These are phyloP conservation scores for Thielaviopsis euricoi DNA, from an alignment of 2,329 filamentous ascomycete genomes.

Conservation along the genomic window DNA sequence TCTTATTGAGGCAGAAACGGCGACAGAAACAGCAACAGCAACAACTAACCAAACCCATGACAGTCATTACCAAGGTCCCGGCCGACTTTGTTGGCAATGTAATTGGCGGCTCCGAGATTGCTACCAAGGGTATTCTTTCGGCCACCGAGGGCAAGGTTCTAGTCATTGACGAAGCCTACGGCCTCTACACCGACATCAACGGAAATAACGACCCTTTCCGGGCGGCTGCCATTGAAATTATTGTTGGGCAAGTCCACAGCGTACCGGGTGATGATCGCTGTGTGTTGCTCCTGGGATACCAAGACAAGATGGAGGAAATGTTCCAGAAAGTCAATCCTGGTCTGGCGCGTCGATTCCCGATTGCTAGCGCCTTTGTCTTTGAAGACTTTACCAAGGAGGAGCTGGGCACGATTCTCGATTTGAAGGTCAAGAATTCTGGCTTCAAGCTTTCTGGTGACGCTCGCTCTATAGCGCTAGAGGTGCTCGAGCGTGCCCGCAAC, in stretches of 20 bases:
- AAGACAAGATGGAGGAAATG: constrained; percentile 53
- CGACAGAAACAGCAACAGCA: not conserved
- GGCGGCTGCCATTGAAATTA: constrained; percentile 52
- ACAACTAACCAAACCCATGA: not conserved
- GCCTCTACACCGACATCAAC: constrained; percentile 27
- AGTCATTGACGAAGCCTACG: constrained; percentile 68
- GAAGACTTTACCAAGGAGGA: constrained; percentile 48
- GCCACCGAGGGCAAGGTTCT: constrained; percentile 55
- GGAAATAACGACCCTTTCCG: constrained; percentile 29
- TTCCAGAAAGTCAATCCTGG: constrained; percentile 61
- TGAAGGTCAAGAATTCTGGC: constrained; percentile 43
- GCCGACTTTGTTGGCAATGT: constrained; percentile 52
- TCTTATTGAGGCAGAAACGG: not conserved
- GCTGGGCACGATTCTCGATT: constrained; percentile 39
- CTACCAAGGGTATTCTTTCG: constrained; percentile 56
- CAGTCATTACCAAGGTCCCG: constrained; percentile 53
- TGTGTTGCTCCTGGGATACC: constrained; percentile 55
- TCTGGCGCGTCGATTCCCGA: constrained; percentile 46
- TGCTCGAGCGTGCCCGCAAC: constrained; percentile 42
- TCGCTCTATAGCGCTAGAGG: constrained; percentile 35
- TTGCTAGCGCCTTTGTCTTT: constrained; percentile 48
- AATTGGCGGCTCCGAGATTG: constrained; percentile 51
- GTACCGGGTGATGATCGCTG: constrained; percentile 55
- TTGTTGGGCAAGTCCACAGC: constrained; percentile 57
- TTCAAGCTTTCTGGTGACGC: constrained; percentile 35